phyloP scores from a whole-genome alignment of 139 green algal species.

The Chlamydomonas eustigma region DNA sequence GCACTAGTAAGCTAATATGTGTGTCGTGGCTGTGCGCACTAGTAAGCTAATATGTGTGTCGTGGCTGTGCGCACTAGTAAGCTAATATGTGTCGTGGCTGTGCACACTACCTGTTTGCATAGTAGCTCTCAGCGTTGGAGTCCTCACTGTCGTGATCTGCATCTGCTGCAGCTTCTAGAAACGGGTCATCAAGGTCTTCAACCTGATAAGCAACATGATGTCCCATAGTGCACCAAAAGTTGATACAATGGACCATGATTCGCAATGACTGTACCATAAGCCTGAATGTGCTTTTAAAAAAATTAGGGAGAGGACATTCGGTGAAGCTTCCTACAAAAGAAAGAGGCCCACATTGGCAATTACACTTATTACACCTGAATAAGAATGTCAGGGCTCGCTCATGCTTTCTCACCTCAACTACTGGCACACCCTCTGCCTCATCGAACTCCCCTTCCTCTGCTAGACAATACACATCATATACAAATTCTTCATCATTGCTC shows the following conservation, averaged over 20 bases:
- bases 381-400: no score
- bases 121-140: conserved; percentile 40
- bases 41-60: no score
- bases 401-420: conserved; percentile 27
- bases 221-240: neutral
- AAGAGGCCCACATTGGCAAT: no score
- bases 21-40: no score
- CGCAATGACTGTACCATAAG: neutral
- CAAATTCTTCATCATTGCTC: conserved; percentile 9
- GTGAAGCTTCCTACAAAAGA: no score
- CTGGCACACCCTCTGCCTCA: conserved; percentile 2
- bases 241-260: no score
- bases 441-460: neutral
- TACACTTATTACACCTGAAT: no score
- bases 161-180: neutral
- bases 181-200: conserved; percentile 25
- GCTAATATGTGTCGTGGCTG: no score
- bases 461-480: conserved; percentile 37
- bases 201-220: neutral
- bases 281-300: neutral
- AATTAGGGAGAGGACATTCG: no score
- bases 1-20: no score
- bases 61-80: no score
- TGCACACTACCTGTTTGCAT: conserved; percentile 35
- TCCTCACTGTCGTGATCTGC: conserved; percentile 38